These are phyloP conservation scores for Fusarium torreyae DNA, from an alignment of 2,329 filamentous ascomycete genomes.

Conservation along the genomic window DNA sequence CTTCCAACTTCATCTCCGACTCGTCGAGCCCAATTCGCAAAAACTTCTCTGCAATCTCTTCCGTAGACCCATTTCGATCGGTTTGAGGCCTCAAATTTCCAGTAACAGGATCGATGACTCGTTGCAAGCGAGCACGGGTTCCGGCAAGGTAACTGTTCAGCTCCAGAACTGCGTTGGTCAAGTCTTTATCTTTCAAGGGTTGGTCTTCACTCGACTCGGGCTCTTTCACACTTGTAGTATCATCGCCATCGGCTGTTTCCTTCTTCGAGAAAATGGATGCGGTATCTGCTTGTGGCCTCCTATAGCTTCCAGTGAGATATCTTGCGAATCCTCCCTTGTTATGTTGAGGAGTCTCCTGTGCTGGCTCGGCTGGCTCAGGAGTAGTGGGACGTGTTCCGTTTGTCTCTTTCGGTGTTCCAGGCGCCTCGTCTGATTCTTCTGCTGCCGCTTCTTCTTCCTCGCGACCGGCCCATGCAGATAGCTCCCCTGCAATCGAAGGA, in stretches of 20 bases:
- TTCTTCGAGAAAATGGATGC: slow-evolving; percentile 74
- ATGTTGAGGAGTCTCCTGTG: slow-evolving; percentile 53
- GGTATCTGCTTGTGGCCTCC: slow-evolving; percentile 66
- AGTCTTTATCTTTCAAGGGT: slow-evolving; percentile 82
- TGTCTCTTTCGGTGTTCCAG: slow-evolving; percentile 46
- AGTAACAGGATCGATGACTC: slow-evolving; percentile 73
- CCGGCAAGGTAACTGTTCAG: slow-evolving; percentile 91
- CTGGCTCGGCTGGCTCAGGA: slow-evolving; percentile 49
- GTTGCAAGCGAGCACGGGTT: slow-evolving; percentile 77
- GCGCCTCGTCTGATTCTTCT: slow-evolving; percentile 58
- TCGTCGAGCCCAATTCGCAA: slow-evolving; percentile 65
- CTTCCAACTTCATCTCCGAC: slow-evolving; percentile 74
- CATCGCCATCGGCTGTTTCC: slow-evolving; percentile 66
- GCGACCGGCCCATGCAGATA: slow-evolving; percentile 70
- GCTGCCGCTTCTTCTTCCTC: slow-evolving; percentile 51
- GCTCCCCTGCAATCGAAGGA: slow-evolving; percentile 83
- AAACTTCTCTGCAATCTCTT: slow-evolving; percentile 70
- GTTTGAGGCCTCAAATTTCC: slow-evolving; percentile 71
- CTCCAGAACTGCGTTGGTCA: slow-evolving; percentile 85
- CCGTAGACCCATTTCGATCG: slow-evolving; percentile 60
- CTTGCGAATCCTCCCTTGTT: slow-evolving; percentile 67
- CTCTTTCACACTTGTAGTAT: slow-evolving; percentile 68
- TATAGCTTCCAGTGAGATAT: slow-evolving; percentile 64
- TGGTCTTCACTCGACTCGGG: slow-evolving; percentile 62
- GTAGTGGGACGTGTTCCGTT: slow-evolving; percentile 50